Conservation (phyloP, 2,329 filamentous ascomycete genomes). For the Plenodomus lindquistii region DNA sequence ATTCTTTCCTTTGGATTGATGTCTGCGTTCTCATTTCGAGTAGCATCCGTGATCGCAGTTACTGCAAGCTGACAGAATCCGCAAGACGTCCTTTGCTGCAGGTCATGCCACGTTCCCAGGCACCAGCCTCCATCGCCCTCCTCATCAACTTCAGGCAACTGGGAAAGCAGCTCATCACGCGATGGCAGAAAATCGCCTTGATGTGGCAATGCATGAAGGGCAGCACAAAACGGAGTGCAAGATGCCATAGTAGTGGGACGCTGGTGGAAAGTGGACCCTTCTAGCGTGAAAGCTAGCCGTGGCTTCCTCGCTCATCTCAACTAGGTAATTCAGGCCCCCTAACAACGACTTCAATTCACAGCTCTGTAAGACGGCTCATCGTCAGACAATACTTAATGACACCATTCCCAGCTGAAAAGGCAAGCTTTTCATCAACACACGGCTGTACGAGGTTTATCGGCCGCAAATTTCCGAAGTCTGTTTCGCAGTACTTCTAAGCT, state of each 20-base stretch:
- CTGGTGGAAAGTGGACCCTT: not conserved
- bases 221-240: not conserved
- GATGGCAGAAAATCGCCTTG: not conserved
- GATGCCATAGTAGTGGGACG: not conserved
- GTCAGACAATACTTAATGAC: too few species aligned
- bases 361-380: too few species aligned
- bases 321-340: not conserved
- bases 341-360: too few species aligned
- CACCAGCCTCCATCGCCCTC: constrained; percentile 1
- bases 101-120: constrained; percentile 3
- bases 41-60: not conserved
- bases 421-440: too few species aligned
- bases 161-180: not conserved
- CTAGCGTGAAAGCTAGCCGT: not conserved
- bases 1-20: not conserved
- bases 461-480: too few species aligned
- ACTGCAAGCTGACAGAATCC: constrained; percentile 1
- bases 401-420: too few species aligned
- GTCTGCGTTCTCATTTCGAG: not conserved
- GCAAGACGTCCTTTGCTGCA: not conserved
- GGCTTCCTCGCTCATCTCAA: not conserved
- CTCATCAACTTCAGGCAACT: not conserved
- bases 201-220: not conserved
- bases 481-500: too few species aligned
- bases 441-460: too few species aligned